A percentile compares a stretch with the other conserved stretches of the same genome.
phyloP scores from a whole-genome alignment of 495 filamentous ascomycete species.

The Talaromyces liani region DNA sequence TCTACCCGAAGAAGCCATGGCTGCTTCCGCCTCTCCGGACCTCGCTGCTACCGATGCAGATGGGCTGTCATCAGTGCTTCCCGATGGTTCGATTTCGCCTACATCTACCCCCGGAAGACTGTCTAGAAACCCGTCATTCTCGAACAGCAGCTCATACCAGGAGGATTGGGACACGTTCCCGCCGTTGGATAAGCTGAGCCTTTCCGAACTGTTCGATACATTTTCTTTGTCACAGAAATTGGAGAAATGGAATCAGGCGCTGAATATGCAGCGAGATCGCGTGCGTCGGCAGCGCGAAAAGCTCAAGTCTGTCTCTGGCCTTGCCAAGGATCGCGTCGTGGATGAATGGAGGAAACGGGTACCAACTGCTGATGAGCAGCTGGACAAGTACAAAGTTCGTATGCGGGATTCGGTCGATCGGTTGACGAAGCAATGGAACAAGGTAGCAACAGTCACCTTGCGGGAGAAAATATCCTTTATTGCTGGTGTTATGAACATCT shows the following conservation, averaged over 20 bases:
- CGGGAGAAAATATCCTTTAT: constrained; percentile 97
- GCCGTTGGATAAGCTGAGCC: constrained; percentile 81
- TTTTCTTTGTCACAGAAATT: constrained; percentile 81
- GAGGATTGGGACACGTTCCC: constrained; percentile 87
- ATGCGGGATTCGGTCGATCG: constrained; percentile 86
- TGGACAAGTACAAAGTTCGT: constrained; percentile 80
- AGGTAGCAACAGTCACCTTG: constrained; percentile 75
- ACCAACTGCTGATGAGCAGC: constrained; percentile 81
- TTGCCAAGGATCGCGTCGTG: constrained; percentile 65
- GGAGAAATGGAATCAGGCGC: constrained; percentile 74
- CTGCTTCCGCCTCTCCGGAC: constrained; percentile 16
- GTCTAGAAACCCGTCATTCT: constrained; percentile 69
- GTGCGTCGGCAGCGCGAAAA: constrained; percentile 76
- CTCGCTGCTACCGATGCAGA: constrained; percentile 20
- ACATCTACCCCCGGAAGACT: constrained; percentile 32
- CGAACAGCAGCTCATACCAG: constrained; percentile 67
- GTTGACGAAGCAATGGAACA: constrained; percentile 76
- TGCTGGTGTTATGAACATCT: constrained; percentile 90
- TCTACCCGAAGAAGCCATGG: constrained; percentile 21
- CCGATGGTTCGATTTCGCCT: constrained; percentile 26
- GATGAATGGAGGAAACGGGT: constrained; percentile 80
- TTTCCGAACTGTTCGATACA: constrained; percentile 92
- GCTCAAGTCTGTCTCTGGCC: constrained; percentile 49
- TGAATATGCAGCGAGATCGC: constrained; percentile 76
- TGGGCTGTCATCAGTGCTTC: constrained; percentile 11